A percentile compares a stretch with the other conserved stretches of the same genome.
phyloP scores from a whole-genome alignment of 2,329 filamentous ascomycete genomes.

The Zymoseptoria crescenta region DNA sequence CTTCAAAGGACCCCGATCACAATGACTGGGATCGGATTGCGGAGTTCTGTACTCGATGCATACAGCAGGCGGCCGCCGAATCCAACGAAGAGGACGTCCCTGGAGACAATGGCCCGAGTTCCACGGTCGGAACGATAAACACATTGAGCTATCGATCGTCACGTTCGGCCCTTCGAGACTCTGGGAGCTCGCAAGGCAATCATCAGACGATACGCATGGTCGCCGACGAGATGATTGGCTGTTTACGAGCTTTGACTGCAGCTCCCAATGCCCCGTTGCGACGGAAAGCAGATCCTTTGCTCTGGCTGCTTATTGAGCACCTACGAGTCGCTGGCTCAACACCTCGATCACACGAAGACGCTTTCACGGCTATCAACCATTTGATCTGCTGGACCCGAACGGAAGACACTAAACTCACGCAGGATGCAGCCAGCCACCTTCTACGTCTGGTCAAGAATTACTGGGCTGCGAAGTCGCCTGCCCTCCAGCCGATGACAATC shows the following conservation, averaged over 20 bases:
- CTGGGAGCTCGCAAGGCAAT: constrained; percentile 19
- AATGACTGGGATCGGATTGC: constrained; percentile 62
- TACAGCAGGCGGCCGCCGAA: constrained; percentile 32
- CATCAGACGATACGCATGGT: constrained; percentile 18
- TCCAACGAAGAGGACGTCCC: not conserved
- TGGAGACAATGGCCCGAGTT: not conserved
- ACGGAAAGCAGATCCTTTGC: constrained; percentile 9
- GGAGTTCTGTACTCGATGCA: constrained; percentile 61
- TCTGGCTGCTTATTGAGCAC: constrained; percentile 32
- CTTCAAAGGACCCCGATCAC: constrained; percentile 27
- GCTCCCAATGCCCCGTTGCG: constrained; percentile 25
- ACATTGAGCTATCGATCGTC: constrained; percentile 18
- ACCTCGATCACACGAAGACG: constrained; percentile 54
- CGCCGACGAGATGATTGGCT: constrained; percentile 25
- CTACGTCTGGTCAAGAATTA: constrained; percentile 65
- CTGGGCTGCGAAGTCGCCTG: constrained; percentile 51
- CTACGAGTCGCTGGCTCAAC: constrained; percentile 42
- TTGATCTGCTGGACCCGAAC: constrained; percentile 59
- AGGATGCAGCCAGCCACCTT: constrained; percentile 51
- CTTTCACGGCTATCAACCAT: constrained; percentile 68
- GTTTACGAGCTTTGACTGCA: constrained; percentile 22
- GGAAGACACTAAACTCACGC: constrained; percentile 59
- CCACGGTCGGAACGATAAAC: constrained; percentile 9
- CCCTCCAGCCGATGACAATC: constrained; percentile 68
- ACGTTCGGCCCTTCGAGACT: constrained; percentile 17